These are phyloP conservation scores for Brassica balearica DNA, from an alignment of 441 rosid species.

Conservation along the genomic window DNA sequence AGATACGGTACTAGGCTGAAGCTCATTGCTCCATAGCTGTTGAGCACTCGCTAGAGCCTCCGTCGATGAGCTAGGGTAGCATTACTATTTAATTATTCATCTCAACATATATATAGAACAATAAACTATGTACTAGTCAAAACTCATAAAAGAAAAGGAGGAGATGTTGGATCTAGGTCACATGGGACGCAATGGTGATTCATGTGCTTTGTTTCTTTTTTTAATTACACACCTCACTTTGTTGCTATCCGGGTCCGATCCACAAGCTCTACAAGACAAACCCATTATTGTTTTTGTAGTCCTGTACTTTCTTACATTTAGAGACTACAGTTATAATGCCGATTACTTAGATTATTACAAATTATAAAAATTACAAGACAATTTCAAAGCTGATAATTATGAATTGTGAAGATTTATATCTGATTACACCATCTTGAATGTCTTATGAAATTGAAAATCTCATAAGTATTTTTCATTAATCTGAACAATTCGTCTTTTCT, in stretches of 20 bases:
- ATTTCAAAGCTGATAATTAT: too few relatives aligned
- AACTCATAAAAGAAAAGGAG: neutral
- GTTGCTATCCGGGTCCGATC: conserved; percentile 22
- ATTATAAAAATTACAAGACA: too few relatives aligned
- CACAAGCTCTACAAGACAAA: conserved; percentile 14
- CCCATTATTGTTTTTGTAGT: neutral
- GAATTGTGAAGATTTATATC: too few relatives aligned
- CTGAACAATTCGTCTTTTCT: too few relatives aligned
- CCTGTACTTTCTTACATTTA: neutral
- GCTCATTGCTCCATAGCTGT: neutral
- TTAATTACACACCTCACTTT: neutral
- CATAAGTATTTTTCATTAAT: too few relatives aligned
- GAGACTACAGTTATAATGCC: neutral
- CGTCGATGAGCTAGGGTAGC: too few relatives aligned
- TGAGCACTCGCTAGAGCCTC: neutral
- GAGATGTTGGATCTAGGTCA: conserved; percentile 21
- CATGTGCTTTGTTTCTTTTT: conserved; percentile 31
- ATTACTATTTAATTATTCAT: too few relatives aligned
- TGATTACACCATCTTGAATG: too few relatives aligned
- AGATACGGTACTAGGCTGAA: too few relatives aligned
- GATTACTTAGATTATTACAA: too few relatives aligned
- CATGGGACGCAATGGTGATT: conserved; percentile 21
- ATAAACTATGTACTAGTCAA: neutral
- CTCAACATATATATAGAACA: neutral
- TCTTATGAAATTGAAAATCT: too few relatives aligned